Evolutionary conservation across 225 moss, liverwort and hornwort genomes (phyloP).

Genomic region (Straminergon stramineum): DNA sequence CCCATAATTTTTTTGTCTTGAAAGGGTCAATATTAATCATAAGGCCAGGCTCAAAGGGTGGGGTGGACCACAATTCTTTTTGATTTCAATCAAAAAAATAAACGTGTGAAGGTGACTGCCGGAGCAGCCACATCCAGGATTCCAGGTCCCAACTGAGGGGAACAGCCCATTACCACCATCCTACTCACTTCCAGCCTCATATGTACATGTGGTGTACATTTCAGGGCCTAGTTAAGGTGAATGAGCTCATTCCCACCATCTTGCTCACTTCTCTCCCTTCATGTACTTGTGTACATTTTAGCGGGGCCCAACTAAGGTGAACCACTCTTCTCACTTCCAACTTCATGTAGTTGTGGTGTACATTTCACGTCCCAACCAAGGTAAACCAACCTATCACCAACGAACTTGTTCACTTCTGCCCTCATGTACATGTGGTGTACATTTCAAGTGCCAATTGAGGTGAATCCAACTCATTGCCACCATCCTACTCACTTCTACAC

Average conservation of each 20-base stretch:
- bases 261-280: accelerated
- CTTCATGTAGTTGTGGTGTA: too few species aligned
- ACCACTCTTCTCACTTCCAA: accelerated
- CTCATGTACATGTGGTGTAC: too few species aligned
- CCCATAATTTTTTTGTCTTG: not conserved
- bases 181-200: not conserved
- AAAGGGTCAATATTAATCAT: not conserved
- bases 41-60: not conserved
- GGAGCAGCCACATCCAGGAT: not conserved
- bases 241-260: too few species aligned
- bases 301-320: not conserved
- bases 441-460: too few species aligned
- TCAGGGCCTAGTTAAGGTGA: too few species aligned
- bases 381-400: too few species aligned
- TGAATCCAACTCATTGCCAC: not conserved
- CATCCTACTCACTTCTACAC: not conserved
- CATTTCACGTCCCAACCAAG: too few species aligned
- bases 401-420: too few species aligned
- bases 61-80: not conserved
- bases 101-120: not conserved
- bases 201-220: too few species aligned
- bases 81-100: not conserved
- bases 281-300: not conserved
- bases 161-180: not conserved
- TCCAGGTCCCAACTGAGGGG: not conserved